Evolutionary conservation across 1,284 basidiomycete genomes (phyloP), one percentile per base, ranked within the genome.

Genomic region (Schizophyllum commune): DNA sequence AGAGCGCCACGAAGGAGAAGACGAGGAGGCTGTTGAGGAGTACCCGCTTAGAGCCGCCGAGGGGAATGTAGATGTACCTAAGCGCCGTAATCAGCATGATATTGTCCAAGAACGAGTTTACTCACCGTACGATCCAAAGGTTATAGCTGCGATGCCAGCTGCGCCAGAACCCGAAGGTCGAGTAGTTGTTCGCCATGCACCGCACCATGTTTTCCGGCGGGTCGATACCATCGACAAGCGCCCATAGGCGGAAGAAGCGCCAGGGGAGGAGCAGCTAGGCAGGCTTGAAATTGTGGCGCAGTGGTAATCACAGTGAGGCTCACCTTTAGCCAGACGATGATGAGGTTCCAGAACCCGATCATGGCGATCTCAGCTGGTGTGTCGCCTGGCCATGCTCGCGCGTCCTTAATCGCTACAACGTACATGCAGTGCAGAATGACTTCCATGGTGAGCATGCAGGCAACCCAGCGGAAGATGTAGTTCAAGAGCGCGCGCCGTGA

Each of bases 171-270:
- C 94, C 95, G 1, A 91, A 74, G 0, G 89, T 86, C 1, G 95
- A 98, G 70, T 98, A 98, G 73, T 98, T 99, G 77, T 99, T 99
- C n/a, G 88, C 91, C 85, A 98, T 92, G 71, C 97, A 98, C 15
- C 97, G 83, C 5, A 99, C 84, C 97, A 99, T 98, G 72, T 99
- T 99, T 73, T 99, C 97, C 0, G 95, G 97, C 1, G 95, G 89
- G 68, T 98, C 94, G 33, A 98, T 83, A 0, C 92, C 93, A 71
- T 96, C 94, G 13, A 86, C 71, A 39, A 99, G 77, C 0, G 96
- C 91, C 96, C 96, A 99, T 3, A 98, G 76, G 1, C 97, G 88
- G 79, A 99, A 99, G 79, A 97, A 96, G 8, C 96, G 84, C 97
- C 97, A 99, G 0, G 96, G 94, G 15, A 98, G 85, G 33, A 98